A percentile compares a stretch with the other conserved stretches of the same genome.
phyloP scores from a whole-genome alignment of 495 filamentous ascomycete species.

The Penicillium samsonianum region DNA sequence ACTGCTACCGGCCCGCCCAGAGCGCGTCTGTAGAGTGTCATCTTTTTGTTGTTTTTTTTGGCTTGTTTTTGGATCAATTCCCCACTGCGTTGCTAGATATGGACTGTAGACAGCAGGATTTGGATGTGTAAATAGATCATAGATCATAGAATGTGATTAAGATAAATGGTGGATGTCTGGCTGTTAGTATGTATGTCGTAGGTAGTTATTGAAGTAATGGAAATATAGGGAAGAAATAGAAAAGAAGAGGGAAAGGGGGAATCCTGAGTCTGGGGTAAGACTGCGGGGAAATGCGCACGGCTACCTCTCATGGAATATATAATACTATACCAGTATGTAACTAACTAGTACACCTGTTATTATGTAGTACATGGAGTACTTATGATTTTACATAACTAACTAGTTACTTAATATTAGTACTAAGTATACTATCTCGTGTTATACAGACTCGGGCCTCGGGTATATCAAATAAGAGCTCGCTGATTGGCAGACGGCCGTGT shows the following conservation, averaged over 20 bases:
- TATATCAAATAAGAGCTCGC: slow-evolving; percentile 16
- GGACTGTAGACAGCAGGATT: slow-evolving; percentile 4
- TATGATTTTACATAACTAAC: neutral
- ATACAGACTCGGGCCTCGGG: neutral
- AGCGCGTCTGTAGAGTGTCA: slow-evolving; percentile 32
- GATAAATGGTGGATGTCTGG: slow-evolving; percentile 5
- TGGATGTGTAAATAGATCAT: slow-evolving; percentile 33
- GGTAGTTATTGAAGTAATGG: neutral
- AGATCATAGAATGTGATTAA: slow-evolving; percentile 25
- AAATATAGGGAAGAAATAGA: neutral
- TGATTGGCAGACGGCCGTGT: slow-evolving; percentile 18
- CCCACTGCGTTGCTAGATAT: slow-evolving; percentile 30
- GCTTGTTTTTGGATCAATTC: slow-evolving; percentile 22
- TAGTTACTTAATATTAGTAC: no score
- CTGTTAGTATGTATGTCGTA: neutral
- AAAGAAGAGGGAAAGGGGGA: slow-evolving; percentile 6
- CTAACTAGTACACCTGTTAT: neutral
- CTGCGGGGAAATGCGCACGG: slow-evolving; percentile 24
- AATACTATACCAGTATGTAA: no score
- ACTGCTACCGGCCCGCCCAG: slow-evolving; percentile 41
- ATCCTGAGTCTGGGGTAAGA: slow-evolving; percentile 23
- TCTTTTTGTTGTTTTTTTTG: slow-evolving; percentile 15
- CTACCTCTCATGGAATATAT: neutral
- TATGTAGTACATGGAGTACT: neutral
- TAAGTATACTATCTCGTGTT: neutral